Base-by-base conservation (phyloP, 1,284 basidiomycete species). In the Trichosporon ovoides region DNA sequence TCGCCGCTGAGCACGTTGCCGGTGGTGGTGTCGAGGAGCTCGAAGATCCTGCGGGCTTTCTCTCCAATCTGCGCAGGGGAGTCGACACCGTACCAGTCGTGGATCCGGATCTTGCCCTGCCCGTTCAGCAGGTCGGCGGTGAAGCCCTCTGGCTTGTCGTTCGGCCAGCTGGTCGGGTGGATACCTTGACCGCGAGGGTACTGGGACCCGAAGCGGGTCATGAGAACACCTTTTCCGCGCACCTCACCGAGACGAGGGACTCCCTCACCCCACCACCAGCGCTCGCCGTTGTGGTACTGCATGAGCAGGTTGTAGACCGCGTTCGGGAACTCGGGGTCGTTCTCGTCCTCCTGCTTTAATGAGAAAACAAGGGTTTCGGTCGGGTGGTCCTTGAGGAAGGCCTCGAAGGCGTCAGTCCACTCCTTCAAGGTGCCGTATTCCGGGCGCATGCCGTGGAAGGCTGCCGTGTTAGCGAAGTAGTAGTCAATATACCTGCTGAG, bases 31-130 rank as follows among this genome's bases (percentile, higher is more conserved):
- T 36, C 35, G 20, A 71, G 61, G 53, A 61, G 63, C 14, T 22
- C 40, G 13, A 38, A 49, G 12, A 68, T 82, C 5, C 83, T 80
- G 18, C 78, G 66, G 19, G 84, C 80, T 74, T 93, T 93, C 75
- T 91, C 89, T 0, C 88, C 83, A 38, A 92, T 89, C 38, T 83
- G 81, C 10, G 89, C 76, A 72, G 91, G 87, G 0, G 86, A 85
- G 5, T 84, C 81, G 52, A 93, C 85, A 38, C 79, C 78, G 73
- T 91, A 91, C 90, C 91, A 93, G 72, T 93, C 91, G 54, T 91
- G 87, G 3, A 83, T 88, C 58, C 83, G 81, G 10, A 92, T 85
- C 28, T 82, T 73, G 0, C 84, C 87, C 1, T 22, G 22, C 14
- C 43, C 43, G 24, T 48, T 48, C 7, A 48, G 43, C 22, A 48